Evolutionary conservation across 306 rosid species (phyloP).

Genomic region (Styphnolobium japonicum): DNA sequence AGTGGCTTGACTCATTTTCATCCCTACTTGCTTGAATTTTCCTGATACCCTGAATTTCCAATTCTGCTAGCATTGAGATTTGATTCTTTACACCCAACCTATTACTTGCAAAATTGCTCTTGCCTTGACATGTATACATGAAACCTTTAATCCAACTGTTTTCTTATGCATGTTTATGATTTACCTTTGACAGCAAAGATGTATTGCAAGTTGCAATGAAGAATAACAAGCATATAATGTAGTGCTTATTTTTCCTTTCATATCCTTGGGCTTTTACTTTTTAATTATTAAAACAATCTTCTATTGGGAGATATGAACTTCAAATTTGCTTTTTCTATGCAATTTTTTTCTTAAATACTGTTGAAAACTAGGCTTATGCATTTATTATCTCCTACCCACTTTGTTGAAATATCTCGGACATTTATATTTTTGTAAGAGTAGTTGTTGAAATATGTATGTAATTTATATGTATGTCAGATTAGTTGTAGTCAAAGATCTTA

Average conservation of each 20-base stretch:
- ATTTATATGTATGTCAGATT: too few relatives aligned
- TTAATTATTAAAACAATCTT: not conserved
- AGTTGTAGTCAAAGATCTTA: too few relatives aligned
- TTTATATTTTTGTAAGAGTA: too few relatives aligned
- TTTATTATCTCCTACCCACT: too few relatives aligned
- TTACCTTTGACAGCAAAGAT: not conserved
- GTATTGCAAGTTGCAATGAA: slow-evolving; percentile 13
- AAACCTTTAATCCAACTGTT: not conserved
- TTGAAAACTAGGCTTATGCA: too few relatives aligned
- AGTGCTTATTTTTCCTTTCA: not conserved
- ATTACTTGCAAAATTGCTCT: not conserved
- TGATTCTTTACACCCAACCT: not conserved
- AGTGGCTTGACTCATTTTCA: not conserved
- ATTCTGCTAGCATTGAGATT: not conserved
- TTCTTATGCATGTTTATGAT: not conserved
- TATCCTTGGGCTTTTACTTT: not conserved
- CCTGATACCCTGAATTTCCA: not conserved
- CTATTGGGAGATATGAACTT: slow-evolving; percentile 2
- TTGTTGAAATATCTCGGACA: too few relatives aligned
- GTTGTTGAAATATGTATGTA: too few relatives aligned
- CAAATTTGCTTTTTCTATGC: not conserved
- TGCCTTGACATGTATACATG: not conserved
- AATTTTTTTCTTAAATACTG: not conserved
- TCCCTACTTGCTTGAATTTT: not conserved
- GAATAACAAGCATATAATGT: not conserved